Evolutionary conservation across 2,329 filamentous ascomycete species (phyloP), one percentile per base, ranked within the genome.

Genomic region (Sphaerulina vaccinii): DNA sequence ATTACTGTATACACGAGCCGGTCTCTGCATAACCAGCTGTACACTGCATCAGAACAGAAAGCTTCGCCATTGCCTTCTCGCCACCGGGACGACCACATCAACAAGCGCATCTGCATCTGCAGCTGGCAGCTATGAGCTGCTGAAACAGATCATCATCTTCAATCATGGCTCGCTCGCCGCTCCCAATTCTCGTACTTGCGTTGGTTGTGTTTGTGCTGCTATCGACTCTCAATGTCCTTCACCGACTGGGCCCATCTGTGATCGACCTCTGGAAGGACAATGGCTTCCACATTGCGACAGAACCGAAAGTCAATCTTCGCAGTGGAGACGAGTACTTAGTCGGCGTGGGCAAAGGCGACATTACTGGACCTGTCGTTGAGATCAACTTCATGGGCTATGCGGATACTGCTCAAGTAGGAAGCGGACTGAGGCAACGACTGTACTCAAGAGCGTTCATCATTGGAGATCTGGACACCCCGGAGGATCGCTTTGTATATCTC

Each of bases 341-440:
- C 16, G 85, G 85, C 18, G 83, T 85, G 18, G 85, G 85, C 21
- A 88, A 86, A 68, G 85, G 81, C 9, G 85, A 88, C 67, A 85
- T 88, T 60, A 88, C 85, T 42, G 85, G 85, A 6, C 90, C 90
- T 0, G 89, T 95, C 10, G 90, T 95, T 18, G 90, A 96, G 70
- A 81, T 96, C 65, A 90, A 90, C 63, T 80, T 96, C 67, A 93
- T 92, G 79, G 91, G 91, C 55, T 96, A 96, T 74, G 92, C 92
- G 24, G 87, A 91, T 69, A 76, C 85, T n/a, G 81, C 81, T 36
- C 92, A 97, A 73, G 74, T 86, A 23, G 92, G 92, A 39, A 85
- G 84, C 2, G 92, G 92, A 18, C 75, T 97, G 44, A 85, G 91
- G 42, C 92, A 97, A 73, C 83, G 92, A 42, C 77, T 96, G 13